Conservation (phyloP, 2,329 filamentous ascomycete species). For the Penicillium expansum region DNA sequence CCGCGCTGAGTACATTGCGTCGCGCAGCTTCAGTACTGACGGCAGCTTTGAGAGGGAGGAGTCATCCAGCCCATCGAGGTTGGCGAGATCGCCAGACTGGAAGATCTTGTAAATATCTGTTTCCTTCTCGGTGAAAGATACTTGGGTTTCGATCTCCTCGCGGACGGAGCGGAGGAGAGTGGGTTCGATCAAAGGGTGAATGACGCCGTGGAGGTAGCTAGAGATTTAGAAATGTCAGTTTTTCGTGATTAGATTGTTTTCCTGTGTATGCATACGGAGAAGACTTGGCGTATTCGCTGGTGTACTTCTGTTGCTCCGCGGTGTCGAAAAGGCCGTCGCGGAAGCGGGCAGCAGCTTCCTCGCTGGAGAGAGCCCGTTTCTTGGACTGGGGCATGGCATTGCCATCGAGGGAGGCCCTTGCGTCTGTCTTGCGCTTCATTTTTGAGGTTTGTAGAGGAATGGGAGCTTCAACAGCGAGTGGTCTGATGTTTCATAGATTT, state of each 20-base stretch:
- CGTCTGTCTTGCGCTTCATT: constrained; percentile 48
- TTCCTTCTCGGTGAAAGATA: constrained; percentile 96
- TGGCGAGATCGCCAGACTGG: constrained; percentile 95
- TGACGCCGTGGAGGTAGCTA: constrained; percentile 89
- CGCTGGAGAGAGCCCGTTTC: constrained; percentile 40
- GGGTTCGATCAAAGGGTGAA: constrained; percentile 75
- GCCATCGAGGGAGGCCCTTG: constrained; percentile 27
- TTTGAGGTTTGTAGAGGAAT: constrained; percentile 12
- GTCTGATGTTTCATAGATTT: constrained; percentile 20
- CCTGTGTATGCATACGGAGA: constrained; percentile 37
- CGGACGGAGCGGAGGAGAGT: constrained; percentile 80
- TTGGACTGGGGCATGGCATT: constrained; percentile 38
- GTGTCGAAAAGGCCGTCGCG: constrained; percentile 45
- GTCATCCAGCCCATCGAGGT: constrained; percentile 89
- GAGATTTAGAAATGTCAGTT: neutral
- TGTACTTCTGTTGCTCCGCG: constrained; percentile 43
- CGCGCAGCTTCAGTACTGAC: constrained; percentile 84
- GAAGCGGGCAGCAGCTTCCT: constrained; percentile 42
- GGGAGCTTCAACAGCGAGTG: constrained; percentile 3
- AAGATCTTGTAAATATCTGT: constrained; percentile 99
- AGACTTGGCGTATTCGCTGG: constrained; percentile 42
- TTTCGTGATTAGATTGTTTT: neutral
- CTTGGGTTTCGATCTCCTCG: constrained; percentile 81
- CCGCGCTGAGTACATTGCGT: constrained; percentile 84
- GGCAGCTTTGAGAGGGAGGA: constrained; percentile 81